These are phyloP conservation scores for Kickxella alabastrina DNA, from an alignment of 192 early-diverging fungal genomes.

Conservation along the genomic window DNA sequence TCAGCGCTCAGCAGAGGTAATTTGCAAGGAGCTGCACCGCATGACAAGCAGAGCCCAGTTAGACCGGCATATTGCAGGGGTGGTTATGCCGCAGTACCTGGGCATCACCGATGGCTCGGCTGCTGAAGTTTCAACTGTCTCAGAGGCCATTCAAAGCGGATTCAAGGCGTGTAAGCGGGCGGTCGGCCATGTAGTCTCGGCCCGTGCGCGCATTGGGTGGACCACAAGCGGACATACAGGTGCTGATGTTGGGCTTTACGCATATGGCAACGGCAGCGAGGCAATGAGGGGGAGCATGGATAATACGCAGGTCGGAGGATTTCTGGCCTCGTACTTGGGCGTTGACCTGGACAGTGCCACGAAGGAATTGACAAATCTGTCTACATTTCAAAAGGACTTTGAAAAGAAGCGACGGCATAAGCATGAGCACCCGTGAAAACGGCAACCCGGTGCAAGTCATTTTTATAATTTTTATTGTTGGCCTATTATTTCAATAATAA, in stretches of 20 bases:
- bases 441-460: too few relatives aligned
- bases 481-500: too few relatives aligned
- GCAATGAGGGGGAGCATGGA: slow-evolving; percentile 60
- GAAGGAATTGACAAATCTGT: slow-evolving; percentile 26
- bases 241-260: slow-evolving; percentile 83
- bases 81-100: slow-evolving; percentile 20
- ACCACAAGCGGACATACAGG: slow-evolving; percentile 89
- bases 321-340: slow-evolving; percentile 54
- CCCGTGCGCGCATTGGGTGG: slow-evolving; percentile 53
- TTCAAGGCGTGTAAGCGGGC: slow-evolving; percentile 18
- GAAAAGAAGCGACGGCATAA: slow-evolving; percentile 1
- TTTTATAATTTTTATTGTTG: neutral
- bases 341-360: slow-evolving; percentile 55
- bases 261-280: slow-evolving; percentile 47
- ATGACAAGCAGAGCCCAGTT: neutral
- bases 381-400: neutral
- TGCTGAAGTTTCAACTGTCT: slow-evolving; percentile 11
- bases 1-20: slow-evolving; percentile 23
- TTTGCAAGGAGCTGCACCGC: slow-evolving; percentile 11
- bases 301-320: slow-evolving; percentile 63
- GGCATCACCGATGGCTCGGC: slow-evolving; percentile 34
- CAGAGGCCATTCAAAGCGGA: neutral
- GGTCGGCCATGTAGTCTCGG: slow-evolving; percentile 24
- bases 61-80: neutral
- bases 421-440: too few relatives aligned